Evolutionary conservation across 2,329 filamentous ascomycete species (phyloP), one percentile per base, ranked within the genome.

Genomic region (Fusarium dlaminii): DNA sequence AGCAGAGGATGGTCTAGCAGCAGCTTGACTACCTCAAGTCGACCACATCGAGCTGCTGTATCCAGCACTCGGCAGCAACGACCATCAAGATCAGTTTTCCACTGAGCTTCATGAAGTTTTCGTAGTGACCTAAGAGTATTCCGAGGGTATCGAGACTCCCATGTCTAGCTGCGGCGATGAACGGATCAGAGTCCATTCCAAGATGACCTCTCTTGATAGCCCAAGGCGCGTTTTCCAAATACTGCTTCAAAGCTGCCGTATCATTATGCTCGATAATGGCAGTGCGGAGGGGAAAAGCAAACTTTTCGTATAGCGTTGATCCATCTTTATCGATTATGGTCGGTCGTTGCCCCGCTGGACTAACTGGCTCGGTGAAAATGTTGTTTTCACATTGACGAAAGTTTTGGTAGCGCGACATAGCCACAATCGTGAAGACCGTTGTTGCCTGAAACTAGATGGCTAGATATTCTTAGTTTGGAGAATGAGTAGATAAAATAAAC

Each of bases 1-100:
- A 52, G 32, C 6, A 27, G 18, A 0, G 9, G 49, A 6, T 54
- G 32, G 13, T 54, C 49, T 3, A 54, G 32, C 9, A 54, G 12
- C 2, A 9, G 1, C 18, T 54, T 22, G 8, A 54, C 32, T 8
- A 27, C 7, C 5, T 54, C 24, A 0, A 54, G 10, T 0, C 20
- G n/a, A 6, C 32, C 49, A 12, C 3, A 27, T 6, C 6, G 32
- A 54, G 32, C n/a, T 36, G 32, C 49, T 9, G 2, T 5, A 5
- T 49, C n/a, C 15, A 49, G 13, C 2, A 24, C 10, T 32, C 46
- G 29, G 18, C 15, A 32, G 32, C 18, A 37, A 12, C 49, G n/a
- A 22, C n/a, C 32, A 15, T 52, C 49, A 8, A 37, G 32, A 1
- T 52, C 24, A 15, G 49, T 52, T 52, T 37, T 6, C 18, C 49